Percentiles rank a stretch among this genome's conserved stretches.
These are phyloP conservation scores for Ophiocordyceps camponoti-rufipedis DNA, from an alignment of 2,329 filamentous ascomycete genomes.

Conservation along the genomic window DNA sequence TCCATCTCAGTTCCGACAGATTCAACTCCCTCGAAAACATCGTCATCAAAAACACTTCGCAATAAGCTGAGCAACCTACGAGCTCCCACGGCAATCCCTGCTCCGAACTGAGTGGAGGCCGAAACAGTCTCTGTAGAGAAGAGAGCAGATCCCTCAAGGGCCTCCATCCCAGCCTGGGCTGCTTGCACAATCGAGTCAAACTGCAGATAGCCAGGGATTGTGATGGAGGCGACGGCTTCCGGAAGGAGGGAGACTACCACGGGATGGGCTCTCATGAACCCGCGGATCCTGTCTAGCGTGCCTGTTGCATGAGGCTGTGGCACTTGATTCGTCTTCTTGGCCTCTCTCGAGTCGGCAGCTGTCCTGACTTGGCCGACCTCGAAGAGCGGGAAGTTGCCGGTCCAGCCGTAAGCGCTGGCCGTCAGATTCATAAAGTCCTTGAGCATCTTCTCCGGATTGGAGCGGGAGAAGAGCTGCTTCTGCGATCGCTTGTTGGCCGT, in stretches of 20 bases:
- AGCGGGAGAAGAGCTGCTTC: background rate
- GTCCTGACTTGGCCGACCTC: background rate
- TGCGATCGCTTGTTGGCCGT: background rate
- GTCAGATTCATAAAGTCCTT: background rate
- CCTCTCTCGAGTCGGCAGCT: background rate
- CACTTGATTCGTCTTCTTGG: background rate
- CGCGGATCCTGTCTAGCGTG: background rate
- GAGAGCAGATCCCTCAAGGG: too few species aligned
- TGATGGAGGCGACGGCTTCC: background rate
- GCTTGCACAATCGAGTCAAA: background rate
- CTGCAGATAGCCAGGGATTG: background rate
- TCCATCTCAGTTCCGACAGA: too few species aligned
- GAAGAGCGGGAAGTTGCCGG: conserved; percentile 1
- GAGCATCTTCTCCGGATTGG: background rate
- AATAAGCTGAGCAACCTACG: too few species aligned
- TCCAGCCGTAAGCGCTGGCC: background rate
- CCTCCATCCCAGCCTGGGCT: too few species aligned
- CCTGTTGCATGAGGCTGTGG: background rate
- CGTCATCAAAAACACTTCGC: too few species aligned
- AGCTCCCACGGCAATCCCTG: too few species aligned
- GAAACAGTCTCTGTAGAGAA: too few species aligned
- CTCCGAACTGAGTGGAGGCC: too few species aligned
- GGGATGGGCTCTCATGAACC: background rate
- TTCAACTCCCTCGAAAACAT: too few species aligned
- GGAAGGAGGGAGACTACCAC: background rate